Base-by-base conservation (phyloP, 2,329 filamentous ascomycete species). In the Diaporthe humulicola region DNA sequence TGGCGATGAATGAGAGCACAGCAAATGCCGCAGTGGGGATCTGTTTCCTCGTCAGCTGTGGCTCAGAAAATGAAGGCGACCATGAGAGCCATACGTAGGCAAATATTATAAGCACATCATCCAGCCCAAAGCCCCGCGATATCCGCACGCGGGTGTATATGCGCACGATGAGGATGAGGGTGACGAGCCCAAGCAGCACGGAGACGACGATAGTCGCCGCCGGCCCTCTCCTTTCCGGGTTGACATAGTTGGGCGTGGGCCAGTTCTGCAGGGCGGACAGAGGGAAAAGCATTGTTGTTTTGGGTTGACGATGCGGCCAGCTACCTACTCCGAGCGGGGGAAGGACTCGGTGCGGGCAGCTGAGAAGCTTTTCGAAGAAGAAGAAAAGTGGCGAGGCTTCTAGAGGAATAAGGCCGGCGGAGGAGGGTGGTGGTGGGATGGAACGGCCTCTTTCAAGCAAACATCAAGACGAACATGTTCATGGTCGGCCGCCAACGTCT, bases 81-180 rank as follows among this genome's bases (percentile, higher is more conserved):
- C 36, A 25, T 45, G 33, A n/a, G 40, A 19, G 40, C 75, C 80
- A 54, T 79, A 85, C 82, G 70, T 81, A 85, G 76, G 84, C 83
- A n/a, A 82, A 48, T 19, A 81, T 72, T 54, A 85, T 83, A 19
- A 85, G 78, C 17, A 81, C 75, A 73, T 85, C 84, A 52, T 86
- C 84, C 14, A 81, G 77, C 22, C 83, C 82, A 60, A 84, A 81
- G 8, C 81, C 81, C n/a, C 79, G 79, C 0, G 84, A 83, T 9
- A 85, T 80, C 50, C 74, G 75, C 70, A 78, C 78, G 17, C 84
- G 81, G 15, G 83, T 80, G 71, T 84, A 85, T 30, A 85, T 61
- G 33, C 84, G 82, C 54, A 85, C 79, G 25, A 75, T 78, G 9
- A 85, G 72, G 61, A 83, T 73, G 9, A 79, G 28, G 0, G 83